Evolutionary conservation across 495 filamentous ascomycete species (phyloP), one percentile per base, ranked within the genome.

Genomic region (Thermothielavioides terrestris): DNA sequence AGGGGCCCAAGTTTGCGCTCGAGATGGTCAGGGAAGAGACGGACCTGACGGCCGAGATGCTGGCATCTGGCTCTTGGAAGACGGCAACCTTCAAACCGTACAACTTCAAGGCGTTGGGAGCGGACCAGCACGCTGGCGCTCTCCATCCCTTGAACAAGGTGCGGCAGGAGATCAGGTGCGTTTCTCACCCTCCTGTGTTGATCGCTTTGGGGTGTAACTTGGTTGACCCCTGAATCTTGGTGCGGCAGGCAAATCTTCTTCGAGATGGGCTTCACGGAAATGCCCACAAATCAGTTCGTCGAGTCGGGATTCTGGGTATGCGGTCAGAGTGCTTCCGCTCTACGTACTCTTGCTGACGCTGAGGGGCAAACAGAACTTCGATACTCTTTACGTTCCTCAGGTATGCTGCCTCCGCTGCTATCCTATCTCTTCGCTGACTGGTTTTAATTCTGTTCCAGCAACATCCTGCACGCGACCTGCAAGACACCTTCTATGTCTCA

Each of bases 401-500:
- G 50, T 52, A 52, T 52, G 32, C 5, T 36, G 32, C 17, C 28
- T 25, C 12, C 17, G 11, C 2, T 22, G 0, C 14, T 1, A 2
- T 6, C 21, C n/a, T n/a, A 7, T 15, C 23, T n/a, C 4, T 18
- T 18, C 0, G 5, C n/a, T 25, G 1, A 14, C 18, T 32, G 1
- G 6, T 4, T 45, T 35, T 44, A 14, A 44, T n/a, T 2, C 4
- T 2, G n/a, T 15, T 21, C 9, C 18, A 52, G 69, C 91, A 96
- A 76, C 92, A 96, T 66, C 92, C 91, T 27, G 90, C 92, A 52
- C 87, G 92, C 58, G 92, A 96, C 61, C 73, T 95, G 30, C 92
- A 96, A 77, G 90, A 97, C 63, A 98, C 92, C 50, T 95, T 97
- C 77, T 97, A 94, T 72, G 89, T 96, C 60, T 88, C 89, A 39